Base-by-base conservation (phyloP, 306 rosid genomes). In the Inga leiocalycina region DNA sequence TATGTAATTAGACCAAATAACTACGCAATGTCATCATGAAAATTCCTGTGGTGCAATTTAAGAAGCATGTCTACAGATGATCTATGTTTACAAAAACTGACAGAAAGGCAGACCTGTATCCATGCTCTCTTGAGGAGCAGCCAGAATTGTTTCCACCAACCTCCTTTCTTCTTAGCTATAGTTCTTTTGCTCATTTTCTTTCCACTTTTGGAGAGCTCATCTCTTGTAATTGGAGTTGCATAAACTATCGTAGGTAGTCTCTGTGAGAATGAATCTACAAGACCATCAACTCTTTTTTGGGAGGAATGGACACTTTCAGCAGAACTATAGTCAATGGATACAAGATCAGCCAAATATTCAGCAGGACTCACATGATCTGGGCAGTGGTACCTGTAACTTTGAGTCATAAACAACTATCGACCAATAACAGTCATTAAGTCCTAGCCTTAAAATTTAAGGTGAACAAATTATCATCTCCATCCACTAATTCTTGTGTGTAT, bases 41-140 rank as follows among this genome's bases (percentile, higher is more conserved):
- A 71, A 10, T 2, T n/a, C 39, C 75, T 80, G 39, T 76, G 65
- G 68, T 49, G 81, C 83, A 85, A 77, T 74, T 75, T 69, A 39
- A 35, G 59, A 61, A 72, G 68, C 52, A 84, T 67, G 76, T 19
- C 64, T 77, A 75, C 43, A 32, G 22, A 80, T 30, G 39, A 79
- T 80, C 24, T 80, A 24, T n/a, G 15, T 35, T 4, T 35, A 66
- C 39, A 20, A 9, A 67, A 46, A 73, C 61, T 59, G 27, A 41
- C 48, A 71, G 54, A 84, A 78, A 59, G 80, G 66, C 76, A 73
- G 64, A 91, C 99, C 98, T 96, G 99, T 93, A 92, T 93, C 98
- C 99, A 93, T 45, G 98, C 99, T 71, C 98, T 95, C 89, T 82
- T 96, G 45, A 96, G 91, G 70, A 93, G 99, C 93, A 96, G 85